Base-by-base conservation (phyloP, 2,329 filamentous ascomycete species). In the Alternaria brassicae region DNA sequence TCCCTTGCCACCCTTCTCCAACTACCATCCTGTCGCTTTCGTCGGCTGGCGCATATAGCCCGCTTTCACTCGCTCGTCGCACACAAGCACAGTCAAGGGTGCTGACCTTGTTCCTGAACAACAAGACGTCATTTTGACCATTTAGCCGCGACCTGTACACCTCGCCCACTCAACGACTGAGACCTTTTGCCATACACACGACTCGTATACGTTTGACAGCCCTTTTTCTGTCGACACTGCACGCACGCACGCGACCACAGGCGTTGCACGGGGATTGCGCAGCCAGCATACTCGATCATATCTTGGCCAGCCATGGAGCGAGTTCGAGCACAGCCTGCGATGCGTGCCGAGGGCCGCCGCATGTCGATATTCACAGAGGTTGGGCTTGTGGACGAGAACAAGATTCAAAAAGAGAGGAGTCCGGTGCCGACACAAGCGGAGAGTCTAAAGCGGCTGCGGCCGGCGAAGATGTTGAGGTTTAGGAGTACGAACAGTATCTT, bases 341-440 rank as follows among this genome's bases (percentile, higher is more conserved):
- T 53, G n/a, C 41, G 45, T 23, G 53, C 58, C 34, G 44, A 65
- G 40, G 60, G 57, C 40, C 71, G 72, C 12, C 70, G 74, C 47
- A 72, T 72, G 56, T 77, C 75, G 8, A 68, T 77, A 40, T 78
- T 78, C 54, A 67, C 70, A 53, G 75, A 78, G 60, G 75, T 78
- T 28, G 75, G 75, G n/a, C 47, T 78, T 52, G 69, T 77, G 34
- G 74, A 78, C 34, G 72, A 76, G 63, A 63, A 71, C 10, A 72
- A 62, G 3, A 67, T 72, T 17, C 63, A 61, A 54, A 60, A 68
- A 15, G 72, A 73, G 53, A 69, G 74, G 21, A 74, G 66, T 37
- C 72, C 73, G 6, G 61, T 73, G n/a, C 69, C 71, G 5, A 67
- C 65, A 34, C 55, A 62, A 39, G 61, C 73, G 19, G 47, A 68